These are phyloP conservation scores for Salix viminalis DNA, from an alignment of 345 rosid species.

Conservation along the genomic window DNA sequence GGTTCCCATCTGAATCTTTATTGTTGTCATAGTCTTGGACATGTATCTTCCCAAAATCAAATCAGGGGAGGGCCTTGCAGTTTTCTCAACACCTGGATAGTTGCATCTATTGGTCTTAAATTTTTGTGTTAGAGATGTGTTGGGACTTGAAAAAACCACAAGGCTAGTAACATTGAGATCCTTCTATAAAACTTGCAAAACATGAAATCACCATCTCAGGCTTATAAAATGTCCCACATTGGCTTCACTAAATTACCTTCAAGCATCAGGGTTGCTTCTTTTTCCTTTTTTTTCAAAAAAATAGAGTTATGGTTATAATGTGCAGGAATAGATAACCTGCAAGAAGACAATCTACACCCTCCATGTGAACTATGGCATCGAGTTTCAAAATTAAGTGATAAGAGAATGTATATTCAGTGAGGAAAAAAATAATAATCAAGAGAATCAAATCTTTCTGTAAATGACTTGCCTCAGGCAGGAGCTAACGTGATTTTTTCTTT, in stretches of 20 bases:
- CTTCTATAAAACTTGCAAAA: neutral
- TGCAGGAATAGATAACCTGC: neutral
- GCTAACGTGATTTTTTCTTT: neutral
- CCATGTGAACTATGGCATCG: neutral
- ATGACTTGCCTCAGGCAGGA: neutral
- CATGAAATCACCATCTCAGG: neutral
- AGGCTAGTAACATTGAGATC: no score
- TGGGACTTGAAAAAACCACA: neutral
- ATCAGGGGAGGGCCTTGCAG: neutral
- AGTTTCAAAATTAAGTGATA: neutral
- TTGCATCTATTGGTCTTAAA: neutral
- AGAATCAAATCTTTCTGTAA: neutral
- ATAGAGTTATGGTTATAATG: neutral
- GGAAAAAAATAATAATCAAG: neutral
- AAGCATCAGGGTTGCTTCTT: neutral
- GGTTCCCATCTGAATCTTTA: neutral
- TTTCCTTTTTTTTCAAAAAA: neutral
- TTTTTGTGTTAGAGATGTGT: neutral
- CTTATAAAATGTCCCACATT: neutral
- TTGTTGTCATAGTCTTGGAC: neutral
- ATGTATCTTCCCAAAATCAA: neutral
- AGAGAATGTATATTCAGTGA: neutral
- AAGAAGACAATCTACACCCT: neutral
- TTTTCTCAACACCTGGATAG: neutral
- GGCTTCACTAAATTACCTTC: neutral